Conservation (phyloP, 192 early-diverging fungal species). For the Pilobolus umbonatus region DNA sequence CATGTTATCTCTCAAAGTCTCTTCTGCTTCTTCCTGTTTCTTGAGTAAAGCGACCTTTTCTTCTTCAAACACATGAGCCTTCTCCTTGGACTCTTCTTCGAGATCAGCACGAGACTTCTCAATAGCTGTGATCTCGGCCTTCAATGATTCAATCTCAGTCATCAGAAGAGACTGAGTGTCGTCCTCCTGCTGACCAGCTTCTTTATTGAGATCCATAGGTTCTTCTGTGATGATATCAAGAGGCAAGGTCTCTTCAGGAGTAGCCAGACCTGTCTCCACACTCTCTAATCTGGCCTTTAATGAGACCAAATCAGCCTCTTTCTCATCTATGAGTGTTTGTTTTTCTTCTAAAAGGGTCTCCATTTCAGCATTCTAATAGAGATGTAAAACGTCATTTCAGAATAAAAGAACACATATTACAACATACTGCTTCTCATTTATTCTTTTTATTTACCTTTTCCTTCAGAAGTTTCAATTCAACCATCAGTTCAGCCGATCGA, state of each 20-base stretch:
- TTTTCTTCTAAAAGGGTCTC: not conserved
- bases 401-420: slow-evolving; percentile 1
- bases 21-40: slow-evolving; percentile 16
- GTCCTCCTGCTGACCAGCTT: not conserved
- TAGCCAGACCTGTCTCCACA: not conserved
- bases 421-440: not conserved
- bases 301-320: slow-evolving; percentile 5
- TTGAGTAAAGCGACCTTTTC: slow-evolving; percentile 3
- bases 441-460: slow-evolving; percentile 16
- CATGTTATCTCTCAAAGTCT: slow-evolving; percentile 19
- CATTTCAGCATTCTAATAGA: slow-evolving; percentile 15
- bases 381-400: not conserved
- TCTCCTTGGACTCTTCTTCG: slow-evolving; percentile 4
- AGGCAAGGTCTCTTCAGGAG: slow-evolving; percentile 1
- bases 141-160: not conserved
- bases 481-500: slow-evolving; percentile 7
- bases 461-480: slow-evolving; percentile 13
- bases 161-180: not conserved
- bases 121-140: not conserved
- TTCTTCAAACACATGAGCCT: slow-evolving; percentile 14
- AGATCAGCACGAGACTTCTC: not conserved
- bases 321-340: not conserved
- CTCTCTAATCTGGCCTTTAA: slow-evolving; percentile 14
- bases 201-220: not conserved
- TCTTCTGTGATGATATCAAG: slow-evolving; percentile 7